Conservation (phyloP, 2,329 filamentous ascomycete genomes). For the Torrubiellomyces zombiae region DNA sequence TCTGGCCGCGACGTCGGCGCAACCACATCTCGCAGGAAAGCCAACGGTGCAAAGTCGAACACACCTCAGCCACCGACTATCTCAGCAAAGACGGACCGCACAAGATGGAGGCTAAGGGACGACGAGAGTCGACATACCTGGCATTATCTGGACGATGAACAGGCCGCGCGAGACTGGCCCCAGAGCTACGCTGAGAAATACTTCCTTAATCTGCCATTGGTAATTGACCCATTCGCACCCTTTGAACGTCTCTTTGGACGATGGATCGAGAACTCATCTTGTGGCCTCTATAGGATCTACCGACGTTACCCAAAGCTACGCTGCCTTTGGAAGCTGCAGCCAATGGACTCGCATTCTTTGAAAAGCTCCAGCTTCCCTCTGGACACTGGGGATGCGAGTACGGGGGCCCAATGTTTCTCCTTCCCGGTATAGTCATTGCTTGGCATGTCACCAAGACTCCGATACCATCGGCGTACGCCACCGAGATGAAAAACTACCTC, state of each 20-base stretch:
- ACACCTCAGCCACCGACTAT: conserved; percentile 30
- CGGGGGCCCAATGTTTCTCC: conserved; percentile 89
- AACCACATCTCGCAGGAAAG: conserved; percentile 25
- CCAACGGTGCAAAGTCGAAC: conserved; percentile 19
- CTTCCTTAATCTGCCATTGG: conserved; percentile 62
- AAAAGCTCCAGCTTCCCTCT: conserved; percentile 69
- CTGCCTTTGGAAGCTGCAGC: conserved; percentile 60
- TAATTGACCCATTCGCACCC: no score
- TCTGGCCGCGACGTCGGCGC: conserved; percentile 13
- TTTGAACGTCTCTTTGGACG: not conserved
- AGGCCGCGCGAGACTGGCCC: conserved; percentile 61
- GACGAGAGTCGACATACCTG: conserved; percentile 80
- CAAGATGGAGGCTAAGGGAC: conserved; percentile 70
- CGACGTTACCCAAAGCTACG: conserved; percentile 51
- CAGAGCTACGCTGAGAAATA: conserved; percentile 84
- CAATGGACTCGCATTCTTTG: conserved; percentile 81
- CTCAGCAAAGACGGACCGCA: conserved; percentile 53
- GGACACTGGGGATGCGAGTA: conserved; percentile 98
- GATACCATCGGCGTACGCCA: conserved; percentile 62
- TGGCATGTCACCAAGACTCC: conserved; percentile 84
- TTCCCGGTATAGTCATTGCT: conserved; percentile 69
- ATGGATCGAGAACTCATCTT: not conserved
- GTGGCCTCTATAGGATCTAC: conserved; percentile 44
- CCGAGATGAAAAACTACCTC: conserved; percentile 85
- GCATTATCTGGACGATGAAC: conserved; percentile 70